phyloP scores from a whole-genome alignment of 2,329 filamentous ascomycete species.

The Corynespora cassiicola region DNA sequence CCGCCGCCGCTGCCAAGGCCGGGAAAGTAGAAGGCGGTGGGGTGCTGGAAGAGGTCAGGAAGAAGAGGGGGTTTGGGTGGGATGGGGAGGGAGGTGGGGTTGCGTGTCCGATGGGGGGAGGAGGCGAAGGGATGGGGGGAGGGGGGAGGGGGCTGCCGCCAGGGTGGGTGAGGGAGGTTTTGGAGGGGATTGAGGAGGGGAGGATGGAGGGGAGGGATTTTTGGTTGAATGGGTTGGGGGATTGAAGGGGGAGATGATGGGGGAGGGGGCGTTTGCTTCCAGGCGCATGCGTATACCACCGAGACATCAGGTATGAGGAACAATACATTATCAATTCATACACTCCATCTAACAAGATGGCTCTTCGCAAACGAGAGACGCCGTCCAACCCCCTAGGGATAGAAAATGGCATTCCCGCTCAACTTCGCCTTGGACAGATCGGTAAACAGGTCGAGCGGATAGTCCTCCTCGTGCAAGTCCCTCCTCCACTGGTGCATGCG shows the following conservation, averaged over 20 bases:
- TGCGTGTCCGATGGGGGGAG: constrained; percentile 22
- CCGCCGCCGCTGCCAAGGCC: constrained; percentile 1
- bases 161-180: constrained; percentile 29
- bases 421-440: constrained; percentile 29
- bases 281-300: too few relatives aligned
- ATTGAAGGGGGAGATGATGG: too few relatives aligned
- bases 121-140: constrained; percentile 5
- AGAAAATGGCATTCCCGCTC: constrained; percentile 31
- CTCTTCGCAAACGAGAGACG: too few relatives aligned
- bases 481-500: constrained; percentile 39
- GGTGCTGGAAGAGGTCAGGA: constrained; percentile 28
- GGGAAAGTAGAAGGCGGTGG: constrained; percentile 4
- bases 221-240: constrained; percentile 30
- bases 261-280: too few relatives aligned
- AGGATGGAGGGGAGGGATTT: constrained; percentile 34
- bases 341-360: too few relatives aligned
- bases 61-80: constrained; percentile 20
- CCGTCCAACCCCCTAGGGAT: constrained; percentile 26
- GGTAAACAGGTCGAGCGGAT: constrained; percentile 44
- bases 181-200: constrained; percentile 34
- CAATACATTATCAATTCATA: too few relatives aligned
- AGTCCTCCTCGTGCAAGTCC: constrained; percentile 32
- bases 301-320: too few relatives aligned
- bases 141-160: constrained; percentile 19
- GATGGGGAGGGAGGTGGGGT: constrained; percentile 5